Percentiles rank a stretch among this genome's conserved stretches.
Evolutionary conservation across 2,329 filamentous ascomycete genomes (phyloP).

Genomic region (Coleophoma crateriformis): DNA sequence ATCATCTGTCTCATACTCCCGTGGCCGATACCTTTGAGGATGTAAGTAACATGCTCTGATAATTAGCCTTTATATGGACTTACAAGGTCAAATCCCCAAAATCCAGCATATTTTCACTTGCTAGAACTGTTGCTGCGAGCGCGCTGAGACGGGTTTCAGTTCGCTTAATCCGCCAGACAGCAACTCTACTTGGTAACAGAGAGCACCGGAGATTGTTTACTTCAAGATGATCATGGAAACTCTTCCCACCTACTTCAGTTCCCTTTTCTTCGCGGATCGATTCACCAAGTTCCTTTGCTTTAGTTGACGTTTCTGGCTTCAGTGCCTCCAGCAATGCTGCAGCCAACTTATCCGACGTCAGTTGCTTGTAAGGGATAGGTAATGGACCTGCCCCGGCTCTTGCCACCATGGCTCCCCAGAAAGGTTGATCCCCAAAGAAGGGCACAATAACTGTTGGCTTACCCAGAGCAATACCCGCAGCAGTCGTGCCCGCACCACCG

Average conservation of each 20-base stretch:
- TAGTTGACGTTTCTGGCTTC: conserved; percentile 50
- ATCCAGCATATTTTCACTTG: conserved; percentile 56
- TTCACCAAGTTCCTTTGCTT: conserved; percentile 43
- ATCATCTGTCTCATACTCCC: conserved; percentile 72
- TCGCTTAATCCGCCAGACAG: conserved; percentile 69
- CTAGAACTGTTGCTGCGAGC: conserved; percentile 65
- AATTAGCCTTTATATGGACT: conserved; percentile 21
- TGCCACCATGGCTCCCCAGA: conserved; percentile 75
- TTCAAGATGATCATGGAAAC: conserved; percentile 67
- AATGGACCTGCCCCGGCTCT: conserved; percentile 66
- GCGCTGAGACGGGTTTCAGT: conserved; percentile 64
- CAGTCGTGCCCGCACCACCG: conserved; percentile 82
- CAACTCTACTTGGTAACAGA: conserved; percentile 60
- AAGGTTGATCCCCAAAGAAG: conserved; percentile 82
- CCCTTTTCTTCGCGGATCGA: conserved; percentile 64
- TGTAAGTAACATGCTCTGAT: too few species aligned
- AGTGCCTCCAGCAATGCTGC: conserved; percentile 57
- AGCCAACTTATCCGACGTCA: conserved; percentile 62
- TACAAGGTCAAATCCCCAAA: conserved; percentile 71
- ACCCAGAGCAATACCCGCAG: conserved; percentile 76
- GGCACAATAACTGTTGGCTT: conserved; percentile 79
- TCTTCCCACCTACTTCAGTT: conserved; percentile 55
- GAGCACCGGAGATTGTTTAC: conserved; percentile 64
- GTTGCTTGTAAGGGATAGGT: conserved; percentile 62
- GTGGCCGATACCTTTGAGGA: conserved; percentile 37